A percentile compares a stretch with the other conserved stretches of the same genome.
Conservation (phyloP, 352 stramenopile species). For the Pythium phragmitis region DNA sequence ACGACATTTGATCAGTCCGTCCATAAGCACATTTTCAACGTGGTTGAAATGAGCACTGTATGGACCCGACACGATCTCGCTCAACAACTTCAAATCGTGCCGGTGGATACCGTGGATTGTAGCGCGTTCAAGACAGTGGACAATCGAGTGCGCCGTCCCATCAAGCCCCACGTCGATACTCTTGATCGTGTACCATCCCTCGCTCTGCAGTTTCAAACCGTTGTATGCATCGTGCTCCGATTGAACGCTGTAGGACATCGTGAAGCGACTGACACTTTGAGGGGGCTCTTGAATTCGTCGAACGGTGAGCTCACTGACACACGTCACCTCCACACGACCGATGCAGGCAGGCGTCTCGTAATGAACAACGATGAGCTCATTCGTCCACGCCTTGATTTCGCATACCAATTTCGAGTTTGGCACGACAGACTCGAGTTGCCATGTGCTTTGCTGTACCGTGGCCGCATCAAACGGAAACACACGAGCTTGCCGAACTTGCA, state of each 20-base stretch:
- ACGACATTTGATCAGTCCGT: neutral
- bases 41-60: neutral
- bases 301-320: neutral
- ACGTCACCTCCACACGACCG: neutral
- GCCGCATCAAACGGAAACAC: slow-evolving; percentile 3
- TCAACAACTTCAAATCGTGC: neutral
- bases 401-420: neutral
- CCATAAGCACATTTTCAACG: neutral
- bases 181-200: neutral
- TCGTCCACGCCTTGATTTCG: slow-evolving; percentile 1
- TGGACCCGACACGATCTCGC: neutral
- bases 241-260: neutral
- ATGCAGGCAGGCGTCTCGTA: neutral
- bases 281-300: neutral
- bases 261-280: neutral
- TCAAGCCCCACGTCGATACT: too few species aligned
- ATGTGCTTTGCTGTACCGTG: neutral
- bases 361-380: neutral
- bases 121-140: neutral
- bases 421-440: neutral
- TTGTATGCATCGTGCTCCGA: neutral
- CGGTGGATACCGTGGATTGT: neutral
- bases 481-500: slow-evolving; percentile 2
- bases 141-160: neutral
- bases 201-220: neutral